Base-by-base conservation (phyloP, 2,329 filamentous ascomycete species). In the Cladosporium sp. region DNA sequence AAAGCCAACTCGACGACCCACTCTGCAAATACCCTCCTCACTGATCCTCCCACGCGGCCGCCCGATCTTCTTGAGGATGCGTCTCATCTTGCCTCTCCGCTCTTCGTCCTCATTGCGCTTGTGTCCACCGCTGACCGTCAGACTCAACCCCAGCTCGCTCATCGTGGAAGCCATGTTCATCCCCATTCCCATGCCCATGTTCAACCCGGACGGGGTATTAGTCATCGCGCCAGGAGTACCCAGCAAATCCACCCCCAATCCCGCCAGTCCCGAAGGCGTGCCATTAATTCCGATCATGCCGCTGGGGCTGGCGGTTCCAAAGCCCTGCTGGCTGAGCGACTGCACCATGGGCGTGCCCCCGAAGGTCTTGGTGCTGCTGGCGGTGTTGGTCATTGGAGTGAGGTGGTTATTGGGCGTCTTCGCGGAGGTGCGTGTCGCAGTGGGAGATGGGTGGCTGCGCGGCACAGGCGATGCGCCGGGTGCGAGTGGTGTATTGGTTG, bases 11-110 rank as follows among this genome's bases (percentile, higher is more conserved):
- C 86, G 83, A 71, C 86, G 85, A 10, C 88, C 89, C 33, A 94
- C 79, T 63, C 90, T 84, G 75, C 91, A 88, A n/a, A 95, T 81
- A 2, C 90, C 90, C 33, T 90, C 87, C 72, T 91, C 89, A 70
- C 90, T 91, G 44, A 94, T 87, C 49, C 88, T 80, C 4, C 89
- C 89, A 68, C 88, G 91, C 73, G 85, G 89, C 67, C 83, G 85
- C 18, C 85, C 88, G 66, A 93, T 88, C 70, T 80, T 88, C 52
- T 87, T 86, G 69, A 92, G 86, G 14, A 85, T 91, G 64, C 80
- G 81, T 53, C 87, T 88, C 37, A 84, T 87, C 62, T 80, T 80
- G 58, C 80, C 77, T 69, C 79, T 77, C 69, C 82, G 75, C 70
- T 86, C 84, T 55, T 85, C 83, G 65, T 86, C 84, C 68, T 85